phyloP scores from a whole-genome alignment of 2,329 filamentous ascomycete genomes.

The Exophiala aquamarina region DNA sequence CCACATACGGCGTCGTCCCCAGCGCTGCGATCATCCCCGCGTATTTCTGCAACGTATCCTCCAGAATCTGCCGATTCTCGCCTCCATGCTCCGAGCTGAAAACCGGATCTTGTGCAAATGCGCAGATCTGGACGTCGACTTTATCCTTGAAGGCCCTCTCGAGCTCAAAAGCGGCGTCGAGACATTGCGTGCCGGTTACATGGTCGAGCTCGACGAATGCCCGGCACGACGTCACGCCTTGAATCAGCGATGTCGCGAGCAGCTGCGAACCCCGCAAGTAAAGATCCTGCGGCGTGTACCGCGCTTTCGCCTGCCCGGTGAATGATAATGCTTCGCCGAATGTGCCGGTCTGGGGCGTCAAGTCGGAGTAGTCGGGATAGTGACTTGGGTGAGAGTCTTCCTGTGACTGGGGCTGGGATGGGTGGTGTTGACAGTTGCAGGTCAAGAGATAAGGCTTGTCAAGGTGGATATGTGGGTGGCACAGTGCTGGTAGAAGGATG shows the following conservation, averaged over 20 bases:
- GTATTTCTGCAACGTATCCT: slow-evolving; percentile 41
- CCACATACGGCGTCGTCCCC: slow-evolving; percentile 71
- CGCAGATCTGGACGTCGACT: slow-evolving; percentile 66
- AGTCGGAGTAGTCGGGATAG: slow-evolving; percentile 51
- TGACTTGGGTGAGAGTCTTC: neutral
- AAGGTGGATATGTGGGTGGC: slow-evolving; percentile 72
- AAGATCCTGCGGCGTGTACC: slow-evolving; percentile 64
- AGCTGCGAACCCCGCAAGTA: slow-evolving; percentile 64
- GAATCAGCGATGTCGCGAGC: slow-evolving; percentile 62
- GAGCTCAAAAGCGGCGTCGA: slow-evolving; percentile 58
- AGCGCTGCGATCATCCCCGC: slow-evolving; percentile 54
- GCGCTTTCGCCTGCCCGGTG: slow-evolving; percentile 60
- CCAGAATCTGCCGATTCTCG: slow-evolving; percentile 53
- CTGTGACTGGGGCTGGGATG: neutral
- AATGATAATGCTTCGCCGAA: slow-evolving; percentile 65
- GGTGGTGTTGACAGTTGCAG: slow-evolving; percentile 19
- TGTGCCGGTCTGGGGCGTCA: slow-evolving; percentile 60
- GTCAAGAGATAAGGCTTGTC: slow-evolving; percentile 52
- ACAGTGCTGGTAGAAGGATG: slow-evolving; percentile 56
- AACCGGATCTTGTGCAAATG: slow-evolving; percentile 69
- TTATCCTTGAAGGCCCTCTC: slow-evolving; percentile 54
- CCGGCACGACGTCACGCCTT: slow-evolving; percentile 68
- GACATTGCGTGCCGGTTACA: slow-evolving; percentile 57
- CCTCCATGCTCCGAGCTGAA: slow-evolving; percentile 57
- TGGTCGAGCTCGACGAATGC: slow-evolving; percentile 72